Evolutionary conservation across 2,329 filamentous ascomycete genomes (phyloP).

Genomic region (Leptographium procerum): DNA sequence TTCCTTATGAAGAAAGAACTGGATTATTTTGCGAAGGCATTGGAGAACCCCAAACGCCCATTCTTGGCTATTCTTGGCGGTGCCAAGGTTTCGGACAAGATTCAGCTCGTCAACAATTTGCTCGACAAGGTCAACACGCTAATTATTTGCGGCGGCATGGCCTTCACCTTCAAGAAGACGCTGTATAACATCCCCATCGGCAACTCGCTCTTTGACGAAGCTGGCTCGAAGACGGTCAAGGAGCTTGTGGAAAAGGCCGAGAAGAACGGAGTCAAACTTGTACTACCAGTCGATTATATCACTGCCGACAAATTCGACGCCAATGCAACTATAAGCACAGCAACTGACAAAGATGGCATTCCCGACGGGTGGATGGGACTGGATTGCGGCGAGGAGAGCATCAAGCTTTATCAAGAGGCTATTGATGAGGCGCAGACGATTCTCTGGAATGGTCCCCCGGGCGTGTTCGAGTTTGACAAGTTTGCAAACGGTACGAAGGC

Average conservation of each 20-base stretch:
- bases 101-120: constrained; percentile 97
- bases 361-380: constrained; percentile 98
- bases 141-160: constrained; percentile 95
- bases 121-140: constrained; percentile 96
- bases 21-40: constrained; percentile 96
- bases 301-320: constrained; percentile 90
- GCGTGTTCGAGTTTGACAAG: constrained; percentile 94
- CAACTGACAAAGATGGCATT: constrained; percentile 80
- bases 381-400: constrained; percentile 81
- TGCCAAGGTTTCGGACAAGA: constrained; percentile 99
- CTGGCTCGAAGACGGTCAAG: constrained; percentile 81
- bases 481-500: constrained; percentile 89
- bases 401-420: constrained; percentile 77
- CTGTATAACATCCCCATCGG: constrained; percentile 83
- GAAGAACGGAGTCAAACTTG: constrained; percentile 89
- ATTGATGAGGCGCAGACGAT: constrained; percentile 89
- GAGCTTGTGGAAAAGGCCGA: constrained; percentile 90
- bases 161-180: constrained; percentile 99
- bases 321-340: constrained; percentile 69
- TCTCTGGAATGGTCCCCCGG: constrained; percentile 95
- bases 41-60: constrained; percentile 84
- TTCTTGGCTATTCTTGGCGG: constrained; percentile 98
- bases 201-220: constrained; percentile 84
- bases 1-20: constrained; percentile 99
- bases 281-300: constrained; percentile 89